Evolutionary conservation across 2,329 filamentous ascomycete genomes (phyloP).

Genomic region (Sodiomyces alkalinus): DNA sequence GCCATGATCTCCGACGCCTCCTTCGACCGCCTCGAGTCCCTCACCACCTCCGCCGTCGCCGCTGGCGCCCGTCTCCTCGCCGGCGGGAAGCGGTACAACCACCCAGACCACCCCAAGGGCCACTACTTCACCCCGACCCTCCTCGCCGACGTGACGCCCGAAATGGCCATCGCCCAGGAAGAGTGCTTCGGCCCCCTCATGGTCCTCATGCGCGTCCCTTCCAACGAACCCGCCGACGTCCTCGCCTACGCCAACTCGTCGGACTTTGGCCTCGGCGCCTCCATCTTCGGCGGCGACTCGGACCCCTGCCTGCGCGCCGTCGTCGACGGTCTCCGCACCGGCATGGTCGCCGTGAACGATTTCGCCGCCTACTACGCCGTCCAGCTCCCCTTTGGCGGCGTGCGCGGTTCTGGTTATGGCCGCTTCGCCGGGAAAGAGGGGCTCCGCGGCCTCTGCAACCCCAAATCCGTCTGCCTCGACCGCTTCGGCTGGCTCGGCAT

Average conservation of each 20-base stretch:
- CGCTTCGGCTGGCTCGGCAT: conserved; percentile 44
- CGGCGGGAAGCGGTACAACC: conserved; percentile 57
- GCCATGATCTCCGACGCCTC: conserved; percentile 71
- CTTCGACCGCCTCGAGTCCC: conserved; percentile 60
- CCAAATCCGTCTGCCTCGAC: conserved; percentile 77
- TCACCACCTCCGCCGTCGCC: conserved; percentile 63
- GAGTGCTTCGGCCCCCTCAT: conserved; percentile 93
- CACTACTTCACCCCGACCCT: conserved; percentile 92
- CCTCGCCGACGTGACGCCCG: conserved; percentile 70
- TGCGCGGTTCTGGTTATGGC: conserved; percentile 81
- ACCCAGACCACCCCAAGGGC: conserved; percentile 60
- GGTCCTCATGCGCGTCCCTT: conserved; percentile 60
- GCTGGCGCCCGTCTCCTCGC: conserved; percentile 68
- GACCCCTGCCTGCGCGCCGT: conserved; percentile 47
- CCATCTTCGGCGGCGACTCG: conserved; percentile 62
- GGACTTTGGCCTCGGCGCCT: conserved; percentile 72
- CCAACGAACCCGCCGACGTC: conserved; percentile 44
- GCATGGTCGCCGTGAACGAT: conserved; percentile 93
- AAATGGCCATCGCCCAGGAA: conserved; percentile 76
- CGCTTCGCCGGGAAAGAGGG: conserved; percentile 88
- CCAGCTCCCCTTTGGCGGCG: conserved; percentile 84
- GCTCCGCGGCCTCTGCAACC: conserved; percentile 67
- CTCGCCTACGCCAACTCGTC: conserved; percentile 73
- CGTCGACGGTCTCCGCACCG: conserved; percentile 55
- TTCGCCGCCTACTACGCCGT: conserved; percentile 90